Percentiles rank a stretch among this genome's conserved stretches.
These are phyloP conservation scores for Endogone sp. DNA, from an alignment of 192 early-diverging fungal species.

Conservation along the genomic window DNA sequence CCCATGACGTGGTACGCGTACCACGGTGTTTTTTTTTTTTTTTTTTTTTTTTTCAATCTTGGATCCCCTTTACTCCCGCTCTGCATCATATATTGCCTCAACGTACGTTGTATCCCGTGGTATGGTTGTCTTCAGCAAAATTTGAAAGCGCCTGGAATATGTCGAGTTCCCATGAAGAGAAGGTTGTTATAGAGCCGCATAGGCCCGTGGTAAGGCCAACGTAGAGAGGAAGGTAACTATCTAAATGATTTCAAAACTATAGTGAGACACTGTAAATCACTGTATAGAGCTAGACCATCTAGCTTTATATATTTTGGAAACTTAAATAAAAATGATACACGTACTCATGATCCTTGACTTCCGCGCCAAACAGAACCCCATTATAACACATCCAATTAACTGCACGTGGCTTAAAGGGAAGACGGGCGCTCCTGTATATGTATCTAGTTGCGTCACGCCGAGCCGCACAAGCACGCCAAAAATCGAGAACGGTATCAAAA, in stretches of 20 bases:
- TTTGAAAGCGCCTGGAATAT: conserved; percentile 46
- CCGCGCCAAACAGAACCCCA: conserved; percentile 39
- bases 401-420: conserved; percentile 63
- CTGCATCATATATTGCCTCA: too few relatives aligned
- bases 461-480: conserved; percentile 61
- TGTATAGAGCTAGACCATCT: too few relatives aligned
- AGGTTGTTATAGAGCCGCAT: conserved; percentile 81
- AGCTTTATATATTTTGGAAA: too few relatives aligned
- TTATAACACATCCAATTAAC: conserved; percentile 63
- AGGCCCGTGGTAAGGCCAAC: conserved; percentile 62
- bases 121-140: conserved; percentile 11
- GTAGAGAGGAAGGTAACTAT: conserved; percentile 40
- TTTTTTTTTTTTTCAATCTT: too few relatives aligned
- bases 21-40: too few relatives aligned
- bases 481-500: conserved; percentile 36
- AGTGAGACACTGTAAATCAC: too few relatives aligned
- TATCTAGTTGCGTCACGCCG: conserved; percentile 45
- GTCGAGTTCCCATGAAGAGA: conserved; percentile 72
- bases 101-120: conserved; percentile 35
- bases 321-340: conserved; percentile 19
- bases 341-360: conserved; percentile 23
- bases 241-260: too few relatives aligned
- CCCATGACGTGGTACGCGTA: too few relatives aligned
- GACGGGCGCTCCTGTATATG: conserved; percentile 54
- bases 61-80: too few relatives aligned